Conservation (phyloP, 2,329 filamentous ascomycete species). For the Pseudogymnoascus pannorum region DNA sequence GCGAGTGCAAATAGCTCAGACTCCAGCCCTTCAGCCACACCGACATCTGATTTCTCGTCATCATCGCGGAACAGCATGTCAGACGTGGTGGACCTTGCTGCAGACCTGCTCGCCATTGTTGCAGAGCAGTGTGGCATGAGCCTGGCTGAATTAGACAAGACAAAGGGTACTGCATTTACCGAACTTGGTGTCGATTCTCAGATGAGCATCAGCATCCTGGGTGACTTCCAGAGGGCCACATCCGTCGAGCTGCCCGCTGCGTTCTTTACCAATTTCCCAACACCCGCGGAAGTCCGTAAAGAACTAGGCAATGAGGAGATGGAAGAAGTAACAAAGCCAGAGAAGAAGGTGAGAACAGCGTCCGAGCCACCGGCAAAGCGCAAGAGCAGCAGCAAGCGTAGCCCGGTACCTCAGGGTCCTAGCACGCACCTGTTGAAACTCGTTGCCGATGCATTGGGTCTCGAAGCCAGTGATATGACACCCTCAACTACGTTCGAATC, state of each 20-base stretch:
- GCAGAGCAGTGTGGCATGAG: background rate
- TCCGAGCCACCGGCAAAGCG: background rate
- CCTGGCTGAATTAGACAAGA: background rate
- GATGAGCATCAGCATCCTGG: conserved; percentile 30
- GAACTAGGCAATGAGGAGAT: background rate
- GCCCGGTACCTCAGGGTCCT: background rate
- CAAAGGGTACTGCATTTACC: conserved; percentile 38
- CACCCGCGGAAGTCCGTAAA: background rate
- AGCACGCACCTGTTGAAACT: background rate
- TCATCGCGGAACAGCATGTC: background rate
- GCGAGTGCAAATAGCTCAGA: background rate
- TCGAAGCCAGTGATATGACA: conserved; percentile 11
- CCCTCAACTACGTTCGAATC: conserved; percentile 10
- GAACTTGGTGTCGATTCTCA: conserved; percentile 55
- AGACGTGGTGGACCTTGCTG: background rate
- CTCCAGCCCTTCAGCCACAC: background rate
- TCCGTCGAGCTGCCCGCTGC: background rate
- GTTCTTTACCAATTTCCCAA: background rate
- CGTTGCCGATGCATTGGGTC: conserved; percentile 12
- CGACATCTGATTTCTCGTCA: background rate
- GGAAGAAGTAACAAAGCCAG: background rate
- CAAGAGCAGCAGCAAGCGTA: background rate
- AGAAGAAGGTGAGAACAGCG: background rate
- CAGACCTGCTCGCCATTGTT: background rate
- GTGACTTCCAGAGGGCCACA: background rate